Evolutionary conservation across 2,329 filamentous ascomycete genomes (phyloP).

Genomic region (Aspergillus sp.): DNA sequence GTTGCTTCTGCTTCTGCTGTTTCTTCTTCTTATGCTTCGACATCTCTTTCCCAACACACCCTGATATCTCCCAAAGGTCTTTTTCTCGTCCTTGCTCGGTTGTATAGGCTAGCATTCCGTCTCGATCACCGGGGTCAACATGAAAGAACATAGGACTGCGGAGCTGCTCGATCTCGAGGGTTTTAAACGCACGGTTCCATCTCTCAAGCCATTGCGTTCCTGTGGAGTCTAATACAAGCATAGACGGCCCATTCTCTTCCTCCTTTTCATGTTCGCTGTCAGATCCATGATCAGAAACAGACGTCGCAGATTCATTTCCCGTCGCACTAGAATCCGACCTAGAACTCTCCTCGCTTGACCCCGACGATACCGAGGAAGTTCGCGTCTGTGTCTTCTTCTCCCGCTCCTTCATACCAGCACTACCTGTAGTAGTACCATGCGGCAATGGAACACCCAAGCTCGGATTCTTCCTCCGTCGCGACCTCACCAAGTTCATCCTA

Average conservation of each 20-base stretch:
- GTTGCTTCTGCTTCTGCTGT: constrained; percentile 50
- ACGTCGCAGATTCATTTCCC: background rate
- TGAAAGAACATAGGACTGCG: constrained; percentile 84
- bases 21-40: constrained; percentile 76
- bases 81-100: constrained; percentile 59
- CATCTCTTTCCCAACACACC: constrained; percentile 75
- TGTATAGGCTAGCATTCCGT: constrained; percentile 69
- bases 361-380: background rate
- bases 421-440: background rate
- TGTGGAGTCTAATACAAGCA: constrained; percentile 67
- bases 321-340: background rate
- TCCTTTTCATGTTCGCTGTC: background rate
- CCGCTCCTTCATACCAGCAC: constrained; percentile 2
- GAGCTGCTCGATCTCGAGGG: constrained; percentile 68
- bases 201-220: constrained; percentile 65
- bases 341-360: background rate
- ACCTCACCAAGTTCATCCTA: constrained; percentile 52
- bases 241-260: constrained; percentile 31
- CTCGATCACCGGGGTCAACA: constrained; percentile 71
- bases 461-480: constrained; percentile 27
- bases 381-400: background rate
- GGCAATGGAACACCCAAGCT: constrained; percentile 23
- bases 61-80: constrained; percentile 68
- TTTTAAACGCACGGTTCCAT: constrained; percentile 69
- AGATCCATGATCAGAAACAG: background rate